A percentile compares a stretch with the other conserved stretches of the same genome.
These are phyloP conservation scores for Naganishia onofrii DNA, from an alignment of 768 basidiomycete genomes.

Conservation along the genomic window DNA sequence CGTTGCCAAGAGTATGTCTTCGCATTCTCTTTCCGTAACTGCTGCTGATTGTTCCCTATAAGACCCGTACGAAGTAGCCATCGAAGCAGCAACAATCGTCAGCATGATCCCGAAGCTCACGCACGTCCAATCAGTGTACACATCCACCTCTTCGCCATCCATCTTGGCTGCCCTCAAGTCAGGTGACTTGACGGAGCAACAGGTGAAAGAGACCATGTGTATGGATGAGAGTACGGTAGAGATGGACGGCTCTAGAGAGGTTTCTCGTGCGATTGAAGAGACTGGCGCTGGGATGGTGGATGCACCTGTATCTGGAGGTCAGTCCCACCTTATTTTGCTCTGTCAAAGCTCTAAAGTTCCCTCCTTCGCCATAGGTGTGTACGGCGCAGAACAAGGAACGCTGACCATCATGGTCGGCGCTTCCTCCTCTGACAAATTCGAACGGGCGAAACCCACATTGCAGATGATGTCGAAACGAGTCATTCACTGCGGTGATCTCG, in stretches of 20 bases:
- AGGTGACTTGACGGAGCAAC: neutral
- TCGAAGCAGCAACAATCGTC: constrained; percentile 27
- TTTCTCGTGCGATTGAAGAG: constrained; percentile 23
- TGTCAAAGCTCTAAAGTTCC: neutral
- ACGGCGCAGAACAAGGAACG: constrained; percentile 31
- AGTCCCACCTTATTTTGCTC: neutral
- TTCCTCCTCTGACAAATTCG: constrained; percentile 26
- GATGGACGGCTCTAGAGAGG: constrained; percentile 27
- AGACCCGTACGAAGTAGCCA: constrained; percentile 31
- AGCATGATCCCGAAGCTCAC: constrained; percentile 31
- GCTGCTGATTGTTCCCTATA: neutral
- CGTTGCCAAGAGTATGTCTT: constrained; percentile 20
- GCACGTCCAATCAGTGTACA: constrained; percentile 31
- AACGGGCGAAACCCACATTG: constrained; percentile 26
- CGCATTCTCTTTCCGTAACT: neutral
- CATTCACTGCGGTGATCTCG: constrained; percentile 29
- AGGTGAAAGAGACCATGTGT: constrained; percentile 23
- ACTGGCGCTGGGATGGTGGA: constrained; percentile 28
- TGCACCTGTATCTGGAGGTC: constrained; percentile 33
- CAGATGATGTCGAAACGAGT: constrained; percentile 28
- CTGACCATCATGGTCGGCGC: constrained; percentile 34
- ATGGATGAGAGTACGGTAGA: constrained; percentile 31
- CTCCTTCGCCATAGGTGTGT: constrained; percentile 21
- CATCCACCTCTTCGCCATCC: constrained; percentile 1
- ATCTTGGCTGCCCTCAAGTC: constrained; percentile 29